Evolutionary conservation across 106 monocot genomes (phyloP).

Genomic region (Phalaenopsis aphrodite): DNA sequence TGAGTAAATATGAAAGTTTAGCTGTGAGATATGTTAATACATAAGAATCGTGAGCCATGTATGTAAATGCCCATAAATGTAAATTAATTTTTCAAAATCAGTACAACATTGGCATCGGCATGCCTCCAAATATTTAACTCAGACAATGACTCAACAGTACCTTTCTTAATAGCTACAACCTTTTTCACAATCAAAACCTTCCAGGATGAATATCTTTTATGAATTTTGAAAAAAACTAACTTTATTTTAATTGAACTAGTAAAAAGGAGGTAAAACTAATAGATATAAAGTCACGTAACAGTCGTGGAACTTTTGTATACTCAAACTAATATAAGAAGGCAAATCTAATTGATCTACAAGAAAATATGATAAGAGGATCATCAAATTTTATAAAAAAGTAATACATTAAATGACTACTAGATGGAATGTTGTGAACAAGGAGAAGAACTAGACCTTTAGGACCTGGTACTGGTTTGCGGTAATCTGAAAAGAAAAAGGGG

Average conservation of each 20-base stretch:
- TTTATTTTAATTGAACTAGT: not conserved
- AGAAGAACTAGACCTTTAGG: conserved; percentile 28
- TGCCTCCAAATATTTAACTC: too few relatives aligned
- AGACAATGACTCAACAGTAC: too few relatives aligned
- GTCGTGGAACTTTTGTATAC: not conserved
- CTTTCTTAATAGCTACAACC: too few relatives aligned
- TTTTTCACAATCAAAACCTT: too few relatives aligned
- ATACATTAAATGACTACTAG: not conserved
- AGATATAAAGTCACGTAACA: not conserved
- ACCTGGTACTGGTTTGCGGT: conserved; percentile 20
- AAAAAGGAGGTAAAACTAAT: not conserved
- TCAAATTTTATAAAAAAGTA: too few relatives aligned
- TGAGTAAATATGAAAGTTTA: too few relatives aligned
- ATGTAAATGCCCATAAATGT: too few relatives aligned
- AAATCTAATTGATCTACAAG: not conserved
- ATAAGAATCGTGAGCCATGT: too few relatives aligned
- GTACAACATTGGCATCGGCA: too few relatives aligned
- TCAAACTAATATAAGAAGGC: not conserved
- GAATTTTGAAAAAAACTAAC: not conserved
- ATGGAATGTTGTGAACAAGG: not conserved
- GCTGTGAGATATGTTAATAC: too few relatives aligned
- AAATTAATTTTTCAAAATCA: too few relatives aligned
- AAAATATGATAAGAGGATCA: not conserved
- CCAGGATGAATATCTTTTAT: too few relatives aligned
- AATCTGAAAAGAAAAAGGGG: conserved; percentile 20